These are phyloP conservation scores for Dispira simplex DNA, from an alignment of 192 early-diverging fungal species.

Conservation along the genomic window DNA sequence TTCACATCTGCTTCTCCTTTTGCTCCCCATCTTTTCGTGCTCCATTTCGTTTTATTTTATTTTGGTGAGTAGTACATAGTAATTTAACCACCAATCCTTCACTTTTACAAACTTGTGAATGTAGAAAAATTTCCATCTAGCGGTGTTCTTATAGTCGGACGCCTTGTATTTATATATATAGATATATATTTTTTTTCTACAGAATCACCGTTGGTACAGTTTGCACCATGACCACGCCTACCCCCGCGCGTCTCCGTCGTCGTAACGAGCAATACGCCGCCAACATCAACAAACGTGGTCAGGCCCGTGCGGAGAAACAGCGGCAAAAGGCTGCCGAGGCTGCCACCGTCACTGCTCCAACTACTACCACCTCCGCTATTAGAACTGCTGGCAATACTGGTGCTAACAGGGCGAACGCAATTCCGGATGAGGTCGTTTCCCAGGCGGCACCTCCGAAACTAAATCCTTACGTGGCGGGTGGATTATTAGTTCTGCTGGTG, in stretches of 20 bases:
- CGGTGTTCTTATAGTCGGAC: no score
- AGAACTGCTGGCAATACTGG: conserved; percentile 17
- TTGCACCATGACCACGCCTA: conserved; percentile 14
- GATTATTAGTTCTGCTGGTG: conserved; percentile 18
- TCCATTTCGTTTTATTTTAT: no score
- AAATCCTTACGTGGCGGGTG: conserved; percentile 15
- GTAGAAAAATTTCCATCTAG: no score
- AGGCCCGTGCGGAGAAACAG: conserved; percentile 20
- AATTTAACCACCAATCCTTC: no score
- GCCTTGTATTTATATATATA: no score
- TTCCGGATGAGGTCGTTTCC: not conserved
- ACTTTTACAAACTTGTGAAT: no score
- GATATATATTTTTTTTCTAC: no score
- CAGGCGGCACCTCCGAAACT: conserved; percentile 11
- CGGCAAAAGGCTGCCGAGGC: conserved; percentile 17
- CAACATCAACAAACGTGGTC: conserved; percentile 23
- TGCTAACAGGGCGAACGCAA: conserved; percentile 10
- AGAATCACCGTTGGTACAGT: no score
- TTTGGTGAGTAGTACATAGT: no score
- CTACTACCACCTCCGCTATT: not conserved
- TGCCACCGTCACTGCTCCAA: conserved; percentile 17
- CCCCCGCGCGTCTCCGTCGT: conserved; percentile 24
- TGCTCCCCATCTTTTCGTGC: no score
- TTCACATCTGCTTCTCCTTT: no score
- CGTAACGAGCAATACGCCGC: conserved; percentile 21